Conservation (phyloP, 345 rosid species). For the Eucalyptus pauciflora region DNA sequence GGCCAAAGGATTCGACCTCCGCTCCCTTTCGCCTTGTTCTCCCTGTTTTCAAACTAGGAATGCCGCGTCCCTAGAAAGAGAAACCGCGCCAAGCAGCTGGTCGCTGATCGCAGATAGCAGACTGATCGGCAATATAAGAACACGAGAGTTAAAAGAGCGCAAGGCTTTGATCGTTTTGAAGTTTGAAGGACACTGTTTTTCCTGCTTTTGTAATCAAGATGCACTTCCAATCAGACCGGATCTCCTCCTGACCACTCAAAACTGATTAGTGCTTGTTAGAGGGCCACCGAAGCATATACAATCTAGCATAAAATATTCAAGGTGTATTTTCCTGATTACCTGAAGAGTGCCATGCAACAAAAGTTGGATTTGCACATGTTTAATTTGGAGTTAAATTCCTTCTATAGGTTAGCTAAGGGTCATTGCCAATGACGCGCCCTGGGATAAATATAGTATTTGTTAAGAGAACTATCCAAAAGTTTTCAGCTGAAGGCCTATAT, state of each 20-base stretch:
- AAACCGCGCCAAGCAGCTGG: not conserved
- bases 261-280: not conserved
- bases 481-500: not conserved
- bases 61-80: not conserved
- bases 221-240: not conserved
- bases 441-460: not conserved
- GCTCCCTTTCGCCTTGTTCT: not conserved
- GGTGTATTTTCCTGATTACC: not conserved
- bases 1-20: not conserved
- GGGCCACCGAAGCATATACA: not conserved
- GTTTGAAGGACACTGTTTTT: not conserved
- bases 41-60: not conserved
- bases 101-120: not conserved
- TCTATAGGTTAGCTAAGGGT: not conserved
- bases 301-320: accelerated
- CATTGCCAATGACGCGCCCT: not conserved
- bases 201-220: not conserved
- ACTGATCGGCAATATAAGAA: not conserved
- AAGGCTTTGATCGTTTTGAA: not conserved
- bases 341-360: not conserved
- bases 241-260: not conserved
- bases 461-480: not conserved
- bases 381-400: not conserved
- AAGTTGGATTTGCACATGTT: not conserved
- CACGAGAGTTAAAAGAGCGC: not conserved